These are phyloP conservation scores for Stylosanthes scabra DNA, from an alignment of 331 rosid species.

Conservation along the genomic window DNA sequence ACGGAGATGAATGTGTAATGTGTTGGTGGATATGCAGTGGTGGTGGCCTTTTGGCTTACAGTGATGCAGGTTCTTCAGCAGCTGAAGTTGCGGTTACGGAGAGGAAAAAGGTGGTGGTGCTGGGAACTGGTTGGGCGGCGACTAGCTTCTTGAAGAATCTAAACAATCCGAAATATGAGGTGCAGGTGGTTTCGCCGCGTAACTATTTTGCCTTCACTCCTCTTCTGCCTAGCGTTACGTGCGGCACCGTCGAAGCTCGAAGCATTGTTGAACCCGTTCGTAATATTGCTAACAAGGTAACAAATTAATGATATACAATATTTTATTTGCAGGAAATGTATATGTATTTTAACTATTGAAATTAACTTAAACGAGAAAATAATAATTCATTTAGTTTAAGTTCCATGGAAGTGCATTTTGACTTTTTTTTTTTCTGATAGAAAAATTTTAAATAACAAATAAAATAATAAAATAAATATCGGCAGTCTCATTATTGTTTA, in stretches of 20 bases:
- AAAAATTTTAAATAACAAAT: no score
- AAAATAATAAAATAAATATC: no score
- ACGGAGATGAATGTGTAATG: background rate
- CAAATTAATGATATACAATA: no score
- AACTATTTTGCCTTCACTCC: slow-evolving; percentile 97
- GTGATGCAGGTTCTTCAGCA: slow-evolving; percentile 48
- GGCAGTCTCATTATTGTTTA: no score
- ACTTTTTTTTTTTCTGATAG: no score
- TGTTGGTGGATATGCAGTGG: slow-evolving; percentile 64
- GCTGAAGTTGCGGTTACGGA: slow-evolving; percentile 33
- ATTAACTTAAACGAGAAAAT: no score
- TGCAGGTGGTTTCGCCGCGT: slow-evolving; percentile 89
- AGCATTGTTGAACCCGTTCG: slow-evolving; percentile 96
- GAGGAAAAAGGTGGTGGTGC: slow-evolving; percentile 85
- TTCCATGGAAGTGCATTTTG: no score
- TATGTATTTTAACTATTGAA: no score
- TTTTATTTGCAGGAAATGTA: no score
- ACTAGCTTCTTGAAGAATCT: slow-evolving; percentile 90
- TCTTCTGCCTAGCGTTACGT: slow-evolving; percentile 88
- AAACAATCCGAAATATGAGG: slow-evolving; percentile 67
- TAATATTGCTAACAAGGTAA: slow-evolving; percentile 77
- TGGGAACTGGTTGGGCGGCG: slow-evolving; percentile 98
- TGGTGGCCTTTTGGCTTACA: slow-evolving; percentile 76
- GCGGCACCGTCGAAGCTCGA: slow-evolving; percentile 94
- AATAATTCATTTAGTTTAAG: no score